phyloP scores from a whole-genome alignment of 1,284 basidiomycete species.

The Ceratobasidium sp. region DNA sequence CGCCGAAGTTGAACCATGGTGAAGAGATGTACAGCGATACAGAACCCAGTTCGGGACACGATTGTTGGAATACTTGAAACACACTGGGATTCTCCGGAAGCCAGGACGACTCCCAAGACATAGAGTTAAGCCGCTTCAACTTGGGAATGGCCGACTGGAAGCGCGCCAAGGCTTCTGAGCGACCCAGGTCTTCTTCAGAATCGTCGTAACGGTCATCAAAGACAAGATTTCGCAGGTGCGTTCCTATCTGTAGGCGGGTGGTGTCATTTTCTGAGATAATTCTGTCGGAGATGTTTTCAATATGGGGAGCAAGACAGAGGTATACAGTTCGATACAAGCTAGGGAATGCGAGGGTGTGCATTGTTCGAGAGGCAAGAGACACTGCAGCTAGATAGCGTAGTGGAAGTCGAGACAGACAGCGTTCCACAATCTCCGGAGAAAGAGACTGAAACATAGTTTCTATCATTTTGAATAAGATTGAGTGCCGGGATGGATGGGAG shows the following conservation, averaged over 20 bases:
- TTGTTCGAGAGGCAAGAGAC: background rate
- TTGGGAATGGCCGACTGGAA: background rate
- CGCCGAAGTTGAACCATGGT: background rate
- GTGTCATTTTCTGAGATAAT: constrained; percentile 6
- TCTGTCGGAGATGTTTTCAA: background rate
- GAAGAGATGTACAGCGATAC: constrained; percentile 11
- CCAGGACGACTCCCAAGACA: constrained; percentile 18
- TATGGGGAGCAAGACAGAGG: constrained; percentile 12
- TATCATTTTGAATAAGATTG: background rate
- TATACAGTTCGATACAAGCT: constrained; percentile 27
- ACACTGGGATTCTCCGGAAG: background rate
- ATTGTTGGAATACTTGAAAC: constrained; percentile 7
- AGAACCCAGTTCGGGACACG: background rate
- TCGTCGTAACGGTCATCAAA: constrained; percentile 1
- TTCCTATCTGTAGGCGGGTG: constrained; percentile 5
- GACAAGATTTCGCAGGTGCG: constrained; percentile 6
- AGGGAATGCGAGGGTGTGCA: constrained; percentile 12
- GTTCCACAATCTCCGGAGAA: background rate
- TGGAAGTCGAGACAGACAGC: background rate
- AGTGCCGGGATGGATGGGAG: background rate
- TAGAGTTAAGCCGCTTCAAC: constrained; percentile 1
- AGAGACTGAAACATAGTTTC: background rate
- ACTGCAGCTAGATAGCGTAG: constrained; percentile 5
- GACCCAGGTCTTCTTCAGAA: background rate
- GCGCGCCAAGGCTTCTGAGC: background rate